A percentile compares a stretch with the other conserved stretches of the same genome.
Evolutionary conservation across 2,329 filamentous ascomycete species (phyloP).

Genomic region (Chalara sp.): DNA sequence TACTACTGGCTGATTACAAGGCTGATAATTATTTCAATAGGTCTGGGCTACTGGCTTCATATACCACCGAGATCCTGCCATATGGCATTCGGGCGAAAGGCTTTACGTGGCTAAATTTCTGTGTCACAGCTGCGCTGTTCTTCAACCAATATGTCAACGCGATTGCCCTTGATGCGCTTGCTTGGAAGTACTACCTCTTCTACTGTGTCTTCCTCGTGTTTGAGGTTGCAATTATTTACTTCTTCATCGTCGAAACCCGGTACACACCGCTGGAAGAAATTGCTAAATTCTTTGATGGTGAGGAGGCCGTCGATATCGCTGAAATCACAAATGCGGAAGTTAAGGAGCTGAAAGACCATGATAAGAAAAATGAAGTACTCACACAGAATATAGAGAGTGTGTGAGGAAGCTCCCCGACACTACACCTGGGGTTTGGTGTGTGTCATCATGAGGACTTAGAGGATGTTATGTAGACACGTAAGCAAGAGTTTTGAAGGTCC

Average conservation of each 20-base stretch:
- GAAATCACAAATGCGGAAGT: no score
- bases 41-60: slow-evolving; percentile 21
- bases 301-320: neutral
- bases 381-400: no score
- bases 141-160: slow-evolving; percentile 37
- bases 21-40: no score
- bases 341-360: no score
- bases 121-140: slow-evolving; percentile 36
- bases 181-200: slow-evolving; percentile 37
- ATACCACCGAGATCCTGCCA: slow-evolving; percentile 23
- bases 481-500: no score
- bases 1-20: no score
- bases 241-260: slow-evolving; percentile 33
- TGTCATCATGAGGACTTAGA: no score
- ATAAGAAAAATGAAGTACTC: no score
- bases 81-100: slow-evolving; percentile 25
- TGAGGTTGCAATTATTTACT: slow-evolving; percentile 17
- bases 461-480: no score
- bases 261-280: slow-evolving; percentile 38
- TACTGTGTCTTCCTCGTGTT: slow-evolving; percentile 28
- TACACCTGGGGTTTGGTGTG: no score
- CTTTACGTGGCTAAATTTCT: slow-evolving; percentile 35
- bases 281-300: slow-evolving; percentile 35
- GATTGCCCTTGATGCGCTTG: slow-evolving; percentile 30
- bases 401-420: no score